These are phyloP conservation scores for Sordaria brevicollis DNA, from an alignment of 495 filamentous ascomycete genomes.

Conservation along the genomic window DNA sequence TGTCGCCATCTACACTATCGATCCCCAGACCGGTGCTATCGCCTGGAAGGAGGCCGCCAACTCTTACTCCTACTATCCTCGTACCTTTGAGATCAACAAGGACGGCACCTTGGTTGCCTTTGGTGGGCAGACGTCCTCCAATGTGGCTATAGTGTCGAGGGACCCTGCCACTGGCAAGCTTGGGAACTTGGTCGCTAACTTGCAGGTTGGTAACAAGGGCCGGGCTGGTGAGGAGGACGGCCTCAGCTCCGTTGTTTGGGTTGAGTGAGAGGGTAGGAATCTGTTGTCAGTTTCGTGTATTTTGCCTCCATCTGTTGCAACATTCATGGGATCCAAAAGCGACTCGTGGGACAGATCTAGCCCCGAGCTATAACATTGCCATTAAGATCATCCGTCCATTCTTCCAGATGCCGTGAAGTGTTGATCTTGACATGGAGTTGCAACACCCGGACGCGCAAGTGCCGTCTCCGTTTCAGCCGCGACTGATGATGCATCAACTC, in stretches of 20 bases:
- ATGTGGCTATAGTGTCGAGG: slow-evolving; percentile 49
- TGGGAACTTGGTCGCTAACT: slow-evolving; percentile 35
- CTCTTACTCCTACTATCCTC: slow-evolving; percentile 34
- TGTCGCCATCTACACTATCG: slow-evolving; percentile 26
- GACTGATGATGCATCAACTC: neutral
- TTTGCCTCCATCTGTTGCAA: neutral
- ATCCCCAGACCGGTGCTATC: slow-evolving; percentile 22
- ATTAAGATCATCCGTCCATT: neutral
- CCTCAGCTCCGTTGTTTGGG: slow-evolving; percentile 34
- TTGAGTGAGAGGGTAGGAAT: slow-evolving; percentile 22
- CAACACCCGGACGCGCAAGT: neutral
- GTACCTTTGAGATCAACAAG: slow-evolving; percentile 55
- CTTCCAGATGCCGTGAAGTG: neutral
- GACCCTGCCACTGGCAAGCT: slow-evolving; percentile 45
- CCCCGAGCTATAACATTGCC: neutral
- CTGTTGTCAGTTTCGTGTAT: neutral
- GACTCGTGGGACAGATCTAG: neutral
- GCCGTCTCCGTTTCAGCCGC: neutral
- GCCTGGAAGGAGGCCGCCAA: slow-evolving; percentile 28
- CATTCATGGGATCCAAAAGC: neutral
- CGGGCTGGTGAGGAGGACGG: slow-evolving; percentile 35
- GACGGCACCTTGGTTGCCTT: slow-evolving; percentile 52
- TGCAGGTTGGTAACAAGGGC: slow-evolving; percentile 29
- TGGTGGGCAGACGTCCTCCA: slow-evolving; percentile 51
- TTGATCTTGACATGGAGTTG: neutral